Evolutionary conservation across 169 alveolate genomes (phyloP), one percentile per base, ranked within the genome.

Genomic region (Plasmodium knowlesi): DNA sequence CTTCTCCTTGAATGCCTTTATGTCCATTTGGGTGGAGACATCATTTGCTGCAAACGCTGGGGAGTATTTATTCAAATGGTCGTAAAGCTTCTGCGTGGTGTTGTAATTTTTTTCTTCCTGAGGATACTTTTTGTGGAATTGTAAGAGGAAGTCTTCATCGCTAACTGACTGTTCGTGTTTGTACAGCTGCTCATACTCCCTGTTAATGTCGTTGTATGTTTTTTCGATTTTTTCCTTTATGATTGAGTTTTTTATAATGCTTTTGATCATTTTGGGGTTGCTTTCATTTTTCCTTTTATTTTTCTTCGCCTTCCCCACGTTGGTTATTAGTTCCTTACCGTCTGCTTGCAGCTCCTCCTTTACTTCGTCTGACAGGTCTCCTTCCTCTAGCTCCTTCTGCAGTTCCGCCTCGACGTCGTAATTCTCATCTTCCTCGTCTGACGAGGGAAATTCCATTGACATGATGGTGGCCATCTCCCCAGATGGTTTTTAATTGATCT

Each of bases 201-300:
- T 12, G 43, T 86, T 86, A 50, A 86, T 86, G 14, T 86, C 93
- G 9, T 50, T 34, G 70, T 70, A 86, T 9, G 81, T 76, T 86
- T 86, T 86, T 74, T 86, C 93, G 5, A 78, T 86, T 78, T 86
- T 86, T 86, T 86, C 93, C 67, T 86, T 86, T 70, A 86, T 76
- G 6, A 86, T 86, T 4, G 85, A 46, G 22, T 54, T 86, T 41
- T 86, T 86, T 32, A 86, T 86, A 3, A 70, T 30, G 32, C 79
- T 72, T 78, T 50, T 71, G 12, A 73, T 30, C 43, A 73, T 74
- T 19, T 61, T 84, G 9, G 72, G 61, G 32, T 25, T 74, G 76
- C 25, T 22, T 86, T 86, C 37, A 25, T 61, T 22, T 50, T 39
- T 73, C 57, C 54, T 73, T 70, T 53, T 54, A 10, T 67, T 83